Base-by-base conservation (phyloP, 139 green algal species). In the Chlorella sp. region DNA sequence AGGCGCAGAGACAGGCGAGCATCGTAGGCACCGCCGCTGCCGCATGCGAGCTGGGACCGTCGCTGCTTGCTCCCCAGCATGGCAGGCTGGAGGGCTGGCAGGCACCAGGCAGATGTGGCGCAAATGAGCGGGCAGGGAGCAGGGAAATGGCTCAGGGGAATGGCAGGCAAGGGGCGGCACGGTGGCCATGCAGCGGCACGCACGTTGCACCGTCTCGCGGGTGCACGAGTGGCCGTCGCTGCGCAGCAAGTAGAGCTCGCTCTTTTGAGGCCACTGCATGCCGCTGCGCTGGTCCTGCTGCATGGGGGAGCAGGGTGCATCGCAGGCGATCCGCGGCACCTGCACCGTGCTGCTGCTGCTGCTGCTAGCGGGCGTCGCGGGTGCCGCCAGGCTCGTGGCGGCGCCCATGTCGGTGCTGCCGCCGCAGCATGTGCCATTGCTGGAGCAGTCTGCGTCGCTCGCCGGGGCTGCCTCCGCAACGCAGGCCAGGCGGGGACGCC, bases 161-260 rank as follows among this genome's bases (percentile, higher is more conserved):
- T 66, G 32, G 60, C 28, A 86, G 30, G 40, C 79, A 66, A 36
- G 40, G 71, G 30, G 30, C 32, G 34, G 71, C 71, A 42, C 1
- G 30, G 11, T 80, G 73, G 39, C 34, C 34, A 16, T 0, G 34
- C 79, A 68, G 78, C 28, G 37, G 30, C 60, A 80, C 85, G 53
- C 71, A 84, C 85, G 53, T 61, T 87, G 40, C 61, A 99, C 98
- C 0, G 95, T 96, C 91, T 99, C 98, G 0, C 97, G 90, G 0
- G 93, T 97, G 93, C 98, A 99, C 57, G 93, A 97, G 85, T 97
- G 96, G 61, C 98, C 98, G 89, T 99, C 98, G 0, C 97, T 99
- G n/a, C 98, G 85, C 0, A 89, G 71, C 18, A 89, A 34, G 48
- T 83, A 82, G 24, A 89, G 75, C 48, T 89, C 85, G 71, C 85